Base-by-base conservation (phyloP, 1,284 basidiomycete genomes). In the Earliella scabrosa region DNA sequence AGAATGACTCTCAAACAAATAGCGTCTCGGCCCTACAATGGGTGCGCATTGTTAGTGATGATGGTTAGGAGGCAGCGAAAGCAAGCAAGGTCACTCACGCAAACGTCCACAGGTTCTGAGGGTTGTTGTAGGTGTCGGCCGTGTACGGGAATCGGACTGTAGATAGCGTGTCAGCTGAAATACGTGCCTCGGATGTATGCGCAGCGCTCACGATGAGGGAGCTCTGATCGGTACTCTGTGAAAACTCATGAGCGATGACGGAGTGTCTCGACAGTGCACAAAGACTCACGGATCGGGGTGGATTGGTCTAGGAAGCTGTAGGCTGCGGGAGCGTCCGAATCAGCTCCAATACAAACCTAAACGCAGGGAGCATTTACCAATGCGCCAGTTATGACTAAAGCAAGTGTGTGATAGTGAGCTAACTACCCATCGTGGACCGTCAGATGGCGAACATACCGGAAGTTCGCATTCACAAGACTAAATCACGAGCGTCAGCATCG, bases 61-160 rank as follows among this genome's bases (percentile, higher is more conserved):
- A 31, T 31, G n/a, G n/a, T n/a, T n/a, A n/a, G n/a, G n/a, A n/a
- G n/a, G n/a, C n/a, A n/a, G n/a, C n/a, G n/a, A n/a, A n/a, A n/a
- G n/a, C n/a, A n/a, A n/a, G n/a, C n/a, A n/a, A n/a, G n/a, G n/a
- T n/a, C 36, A 54, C 56, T 47, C 36, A 85, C 83, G 79, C 81
- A 54, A 83, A 85, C 0, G 64, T 69, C 85, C 85, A 87, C 18
- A 87, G 64, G 44, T 80, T 82, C 56, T 85, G 82, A 2, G 84
- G 85, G 60, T 83, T 82, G 68, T 82, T 85, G 73, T 84, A 86
- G 0, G 85, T 87, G 18, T 85, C 82, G 41, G 70, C 72, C 4
- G 85, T 87, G 65, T 87, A 87, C 9, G 80, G 71, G 68, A 86
- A 85, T 16, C 79, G 80, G 64, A 80, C 82, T 83, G 63, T 9